phyloP scores from a whole-genome alignment of 176 grass and related monocot species.

The Typha latifolia region DNA sequence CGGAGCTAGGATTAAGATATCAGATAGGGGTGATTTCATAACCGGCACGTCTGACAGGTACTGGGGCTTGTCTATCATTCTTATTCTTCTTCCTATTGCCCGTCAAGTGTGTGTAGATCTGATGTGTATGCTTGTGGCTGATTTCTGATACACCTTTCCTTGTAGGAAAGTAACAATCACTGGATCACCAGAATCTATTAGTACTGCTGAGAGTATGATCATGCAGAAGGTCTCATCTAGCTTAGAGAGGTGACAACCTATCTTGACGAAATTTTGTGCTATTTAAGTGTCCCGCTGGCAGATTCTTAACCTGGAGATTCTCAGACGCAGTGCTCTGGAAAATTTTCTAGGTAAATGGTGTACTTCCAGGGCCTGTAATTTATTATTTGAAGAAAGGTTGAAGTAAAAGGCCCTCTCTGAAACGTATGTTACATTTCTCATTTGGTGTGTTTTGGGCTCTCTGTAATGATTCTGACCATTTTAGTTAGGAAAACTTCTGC shows the following conservation, averaged over 20 bases:
- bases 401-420: too few relatives aligned
- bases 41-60: constrained; percentile 79
- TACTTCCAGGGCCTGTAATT: too few relatives aligned
- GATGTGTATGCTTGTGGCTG: background rate
- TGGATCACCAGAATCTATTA: constrained; percentile 70
- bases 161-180: constrained; percentile 96
- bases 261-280: background rate
- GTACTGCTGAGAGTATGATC: constrained; percentile 73
- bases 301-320: background rate
- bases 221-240: constrained; percentile 84
- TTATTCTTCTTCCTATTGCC: too few relatives aligned
- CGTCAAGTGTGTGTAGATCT: too few relatives aligned
- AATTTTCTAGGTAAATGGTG: too few relatives aligned
- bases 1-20: constrained; percentile 80
- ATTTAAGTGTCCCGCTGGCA: background rate
- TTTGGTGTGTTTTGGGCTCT: too few relatives aligned
- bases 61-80: background rate
- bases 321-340: too few relatives aligned
- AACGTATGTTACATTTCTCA: too few relatives aligned
- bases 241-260: constrained; percentile 43
- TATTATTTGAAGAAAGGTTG: too few relatives aligned
- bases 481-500: too few relatives aligned
- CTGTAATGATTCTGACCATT: too few relatives aligned
- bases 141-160: constrained; percentile 6
- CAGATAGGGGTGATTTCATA: constrained; percentile 73